Evolutionary conservation across 441 rosid genomes (phyloP), one percentile per base, ranked within the genome.

Genomic region (Gossypium lobatum): DNA sequence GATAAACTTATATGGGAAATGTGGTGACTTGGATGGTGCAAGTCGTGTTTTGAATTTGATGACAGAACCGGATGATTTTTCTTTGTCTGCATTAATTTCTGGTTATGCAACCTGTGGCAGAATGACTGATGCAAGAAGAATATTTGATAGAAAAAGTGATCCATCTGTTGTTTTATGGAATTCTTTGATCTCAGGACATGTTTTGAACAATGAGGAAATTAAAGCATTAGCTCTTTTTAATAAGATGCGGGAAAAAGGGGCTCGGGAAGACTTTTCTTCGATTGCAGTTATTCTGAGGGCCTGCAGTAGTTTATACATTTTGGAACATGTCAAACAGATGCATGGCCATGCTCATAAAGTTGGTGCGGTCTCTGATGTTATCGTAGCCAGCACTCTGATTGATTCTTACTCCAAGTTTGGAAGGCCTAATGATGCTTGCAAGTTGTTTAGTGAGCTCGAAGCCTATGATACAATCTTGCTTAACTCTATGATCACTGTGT

Each of bases 61-160:
- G 81, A 82, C 76, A 53, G 80, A 86, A 65, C 90, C 85, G 0
- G 93, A 93, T 83, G 92, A 86, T 66, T 85, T 87, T 74, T 92
- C 93, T 74, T 71, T 93, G 60, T 92, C 98, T 18, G 93, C 98
- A 6, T 73, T 93, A 74, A 85, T 93, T 79, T 79, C 91, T 18
- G 88, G 93, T 34, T 92, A 86, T 78, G 92, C 96, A 13, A 83
- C 72, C 57, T 75, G 75, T 76, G 93, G 93, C 57, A 86, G 83
- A 73, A 85, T 87, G 79, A 71, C 48, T 64, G 92, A 88, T 75
- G 89, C 95, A 3, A 85, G 84, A 77, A 81, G 77, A 69, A 54
- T 89, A 70, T 87, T 93, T 71, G 72, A 80, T 55, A 78, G 39
- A 75, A 83, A 14, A 59, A 76, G 61, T 66, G 80, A 78, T 73